These are phyloP conservation scores for Aspergillus homomorphus DNA, from an alignment of 495 filamentous ascomycete species.

Conservation along the genomic window DNA sequence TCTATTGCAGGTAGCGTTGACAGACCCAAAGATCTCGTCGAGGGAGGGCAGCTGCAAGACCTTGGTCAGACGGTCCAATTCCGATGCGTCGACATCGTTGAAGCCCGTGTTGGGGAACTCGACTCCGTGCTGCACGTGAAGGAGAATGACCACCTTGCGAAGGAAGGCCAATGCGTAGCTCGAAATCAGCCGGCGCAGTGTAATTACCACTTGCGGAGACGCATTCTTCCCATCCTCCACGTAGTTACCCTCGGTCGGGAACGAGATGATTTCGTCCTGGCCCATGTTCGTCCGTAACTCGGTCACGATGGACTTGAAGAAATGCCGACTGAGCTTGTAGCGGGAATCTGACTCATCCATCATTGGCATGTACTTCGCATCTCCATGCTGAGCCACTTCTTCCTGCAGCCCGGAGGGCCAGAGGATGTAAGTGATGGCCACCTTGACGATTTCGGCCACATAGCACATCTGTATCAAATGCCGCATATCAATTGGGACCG, in stretches of 20 bases:
- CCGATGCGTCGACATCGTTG: slow-evolving; percentile 61
- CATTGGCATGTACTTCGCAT: slow-evolving; percentile 27
- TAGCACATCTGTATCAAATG: slow-evolving; percentile 89
- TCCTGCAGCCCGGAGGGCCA: slow-evolving; percentile 44
- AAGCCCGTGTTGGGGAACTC: slow-evolving; percentile 77
- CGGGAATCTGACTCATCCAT: slow-evolving; percentile 31
- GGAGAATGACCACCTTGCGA: slow-evolving; percentile 76
- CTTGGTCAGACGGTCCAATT: slow-evolving; percentile 78
- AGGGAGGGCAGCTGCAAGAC: slow-evolving; percentile 72
- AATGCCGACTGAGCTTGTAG: slow-evolving; percentile 32
- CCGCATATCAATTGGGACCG: slow-evolving; percentile 70
- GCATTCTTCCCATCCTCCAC: slow-evolving; percentile 44
- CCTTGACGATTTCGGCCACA: slow-evolving; percentile 85
- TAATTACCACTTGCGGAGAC: slow-evolving; percentile 38
- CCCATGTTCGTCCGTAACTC: slow-evolving; percentile 46
- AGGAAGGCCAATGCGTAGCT: slow-evolving; percentile 89
- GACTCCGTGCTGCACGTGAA: slow-evolving; percentile 84
- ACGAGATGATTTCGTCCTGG: slow-evolving; percentile 40
- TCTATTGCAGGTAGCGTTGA: slow-evolving; percentile 33
- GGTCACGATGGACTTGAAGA: slow-evolving; percentile 42
- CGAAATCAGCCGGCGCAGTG: slow-evolving; percentile 54
- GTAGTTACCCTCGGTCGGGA: slow-evolving; percentile 42
- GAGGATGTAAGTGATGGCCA: slow-evolving; percentile 47
- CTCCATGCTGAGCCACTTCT: slow-evolving; percentile 33
- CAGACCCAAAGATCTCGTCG: slow-evolving; percentile 66